These are phyloP conservation scores for Ulvella scutata DNA, from an alignment of 139 green algal genomes.

Conservation along the genomic window DNA sequence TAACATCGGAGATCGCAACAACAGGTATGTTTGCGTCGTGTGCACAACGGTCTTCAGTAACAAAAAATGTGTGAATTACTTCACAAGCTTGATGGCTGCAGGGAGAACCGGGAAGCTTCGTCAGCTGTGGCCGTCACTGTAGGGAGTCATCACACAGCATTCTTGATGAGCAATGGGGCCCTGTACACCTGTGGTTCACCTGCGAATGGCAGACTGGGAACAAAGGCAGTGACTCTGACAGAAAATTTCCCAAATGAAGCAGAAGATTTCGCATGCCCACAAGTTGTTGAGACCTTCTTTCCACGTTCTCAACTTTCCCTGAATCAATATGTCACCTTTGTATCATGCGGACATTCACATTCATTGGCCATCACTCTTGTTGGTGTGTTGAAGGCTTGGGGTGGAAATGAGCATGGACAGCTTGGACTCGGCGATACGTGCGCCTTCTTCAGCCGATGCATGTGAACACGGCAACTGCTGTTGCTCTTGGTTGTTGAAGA, in stretches of 20 bases:
- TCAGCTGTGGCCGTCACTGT: background rate
- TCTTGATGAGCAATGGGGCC: constrained; percentile 1
- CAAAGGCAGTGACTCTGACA: background rate
- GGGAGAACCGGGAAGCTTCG: background rate
- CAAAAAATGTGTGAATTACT: no score
- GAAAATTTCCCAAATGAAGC: background rate
- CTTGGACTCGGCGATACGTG: background rate
- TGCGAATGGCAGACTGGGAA: background rate
- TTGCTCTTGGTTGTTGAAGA: no score
- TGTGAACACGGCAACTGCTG: background rate
- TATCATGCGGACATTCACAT: background rate
- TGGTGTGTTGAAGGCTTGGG: background rate
- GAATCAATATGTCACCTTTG: background rate
- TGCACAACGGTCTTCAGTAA: no score
- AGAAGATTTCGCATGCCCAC: background rate
- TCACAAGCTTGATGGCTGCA: no score
- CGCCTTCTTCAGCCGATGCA: background rate
- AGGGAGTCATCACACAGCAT: background rate
- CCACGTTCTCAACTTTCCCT: background rate
- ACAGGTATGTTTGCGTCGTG: no score
- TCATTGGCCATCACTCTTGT: background rate
- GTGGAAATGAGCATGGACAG: background rate
- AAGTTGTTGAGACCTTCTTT: background rate
- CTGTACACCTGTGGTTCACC: background rate
- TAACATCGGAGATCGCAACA: no score